Evolutionary conservation across 2,329 filamentous ascomycete species (phyloP).

Genomic region (Penicillium sp.): DNA sequence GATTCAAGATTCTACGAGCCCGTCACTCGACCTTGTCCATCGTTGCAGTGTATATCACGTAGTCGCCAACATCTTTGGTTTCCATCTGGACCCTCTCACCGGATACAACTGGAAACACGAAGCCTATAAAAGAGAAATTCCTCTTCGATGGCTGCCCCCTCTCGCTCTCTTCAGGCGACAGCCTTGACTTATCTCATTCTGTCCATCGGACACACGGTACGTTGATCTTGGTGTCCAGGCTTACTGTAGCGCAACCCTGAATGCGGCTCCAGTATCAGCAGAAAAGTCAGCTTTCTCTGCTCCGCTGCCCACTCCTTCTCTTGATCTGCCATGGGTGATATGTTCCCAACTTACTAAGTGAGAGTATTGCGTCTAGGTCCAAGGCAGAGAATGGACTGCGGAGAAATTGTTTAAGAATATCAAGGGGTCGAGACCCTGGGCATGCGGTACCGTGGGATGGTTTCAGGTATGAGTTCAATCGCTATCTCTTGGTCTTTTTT

Average conservation of each 20-base stretch:
- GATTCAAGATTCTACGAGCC: no score
- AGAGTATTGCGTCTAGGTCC: constrained; percentile 6
- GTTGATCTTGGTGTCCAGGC: not conserved
- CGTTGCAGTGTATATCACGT: no score
- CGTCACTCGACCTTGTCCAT: no score
- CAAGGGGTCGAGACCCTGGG: constrained; percentile 16
- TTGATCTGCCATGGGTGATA: not conserved
- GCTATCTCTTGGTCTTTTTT: not conserved
- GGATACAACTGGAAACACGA: not conserved
- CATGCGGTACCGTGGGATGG: constrained; percentile 23
- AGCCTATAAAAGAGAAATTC: not conserved
- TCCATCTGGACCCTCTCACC: not conserved
- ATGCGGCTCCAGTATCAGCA: not conserved
- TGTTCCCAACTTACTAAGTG: not conserved
- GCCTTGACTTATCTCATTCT: constrained; percentile 17
- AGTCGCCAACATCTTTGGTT: no score
- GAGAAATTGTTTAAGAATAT: constrained; percentile 22
- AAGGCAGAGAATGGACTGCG: constrained; percentile 19
- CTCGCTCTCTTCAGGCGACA: constrained; percentile 14
- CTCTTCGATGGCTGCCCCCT: constrained; percentile 3
- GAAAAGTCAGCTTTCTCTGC: no score
- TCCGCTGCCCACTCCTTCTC: no score
- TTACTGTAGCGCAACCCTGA: not conserved
- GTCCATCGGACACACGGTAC: constrained; percentile 23
- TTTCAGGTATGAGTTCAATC: constrained; percentile 37